Evolutionary conservation across 441 rosid genomes (phyloP).

Genomic region (Euphorbia celastroides): DNA sequence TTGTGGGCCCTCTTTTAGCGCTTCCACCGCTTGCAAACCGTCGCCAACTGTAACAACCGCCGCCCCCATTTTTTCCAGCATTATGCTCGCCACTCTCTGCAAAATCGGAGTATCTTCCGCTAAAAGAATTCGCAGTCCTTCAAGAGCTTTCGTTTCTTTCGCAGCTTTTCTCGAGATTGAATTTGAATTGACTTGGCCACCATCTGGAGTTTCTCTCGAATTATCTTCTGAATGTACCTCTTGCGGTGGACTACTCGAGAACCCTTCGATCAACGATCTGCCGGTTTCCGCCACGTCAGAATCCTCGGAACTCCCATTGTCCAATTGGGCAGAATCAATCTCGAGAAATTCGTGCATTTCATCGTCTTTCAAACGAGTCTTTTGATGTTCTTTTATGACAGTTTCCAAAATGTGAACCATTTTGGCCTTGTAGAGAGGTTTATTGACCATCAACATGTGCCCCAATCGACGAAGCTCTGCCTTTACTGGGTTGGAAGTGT

Average conservation of each 20-base stretch:
- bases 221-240: slow-evolving; percentile 20
- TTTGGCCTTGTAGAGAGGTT: slow-evolving; percentile 84
- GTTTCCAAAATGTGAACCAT: slow-evolving; percentile 84
- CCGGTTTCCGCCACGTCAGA: slow-evolving; percentile 36
- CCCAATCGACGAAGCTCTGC: slow-evolving; percentile 75
- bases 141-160: slow-evolving; percentile 50
- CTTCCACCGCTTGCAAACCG: slow-evolving; percentile 85
- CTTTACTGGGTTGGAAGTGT: slow-evolving; percentile 60
- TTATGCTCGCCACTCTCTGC: slow-evolving; percentile 90
- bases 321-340: slow-evolving; percentile 54
- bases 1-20: slow-evolving; percentile 29
- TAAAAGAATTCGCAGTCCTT: slow-evolving; percentile 63
- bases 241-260: slow-evolving; percentile 20
- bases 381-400: slow-evolving; percentile 45
- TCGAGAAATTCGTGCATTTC: slow-evolving; percentile 58
- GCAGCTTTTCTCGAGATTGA: slow-evolving; percentile 33
- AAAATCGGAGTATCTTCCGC: slow-evolving; percentile 97
- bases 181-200: too few species aligned
- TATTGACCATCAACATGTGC: slow-evolving; percentile 68
- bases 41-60: slow-evolving; percentile 72
- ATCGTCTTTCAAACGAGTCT: slow-evolving; percentile 28
- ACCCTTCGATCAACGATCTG: slow-evolving; percentile 21
- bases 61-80: slow-evolving; percentile 94
- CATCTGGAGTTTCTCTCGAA: too few species aligned
- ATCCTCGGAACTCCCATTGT: slow-evolving; percentile 67